Percentiles rank a stretch among this genome's conserved stretches.
Evolutionary conservation across 306 rosid species (phyloP).

Genomic region (Pyrus pyrifolia): DNA sequence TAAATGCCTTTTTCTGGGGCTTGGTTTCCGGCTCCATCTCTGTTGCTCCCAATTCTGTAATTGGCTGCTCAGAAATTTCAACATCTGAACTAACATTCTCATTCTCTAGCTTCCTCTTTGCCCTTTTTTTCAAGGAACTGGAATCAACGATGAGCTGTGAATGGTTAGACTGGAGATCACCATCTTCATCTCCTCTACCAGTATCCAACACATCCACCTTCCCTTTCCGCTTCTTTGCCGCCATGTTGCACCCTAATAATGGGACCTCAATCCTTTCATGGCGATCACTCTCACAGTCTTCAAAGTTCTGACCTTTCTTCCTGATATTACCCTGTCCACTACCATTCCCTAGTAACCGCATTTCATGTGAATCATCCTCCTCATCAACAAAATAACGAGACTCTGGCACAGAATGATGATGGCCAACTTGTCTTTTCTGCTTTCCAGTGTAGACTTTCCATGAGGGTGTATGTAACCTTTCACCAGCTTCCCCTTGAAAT

Average conservation of each 20-base stretch:
- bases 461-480: slow-evolving; percentile 35
- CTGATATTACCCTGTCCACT: slow-evolving; percentile 41
- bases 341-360: slow-evolving; percentile 36
- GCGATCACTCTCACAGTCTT: slow-evolving; percentile 27
- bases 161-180: slow-evolving; percentile 33
- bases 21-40: slow-evolving; percentile 72
- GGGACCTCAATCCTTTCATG: slow-evolving; percentile 60
- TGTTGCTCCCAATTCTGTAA: slow-evolving; percentile 39
- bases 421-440: slow-evolving; percentile 46
- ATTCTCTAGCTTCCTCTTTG: slow-evolving; percentile 61
- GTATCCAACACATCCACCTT: slow-evolving; percentile 37
- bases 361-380: slow-evolving; percentile 47
- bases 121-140: slow-evolving; percentile 45
- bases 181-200: slow-evolving; percentile 44
- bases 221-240: slow-evolving; percentile 60
- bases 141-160: slow-evolving; percentile 35
- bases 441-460: slow-evolving; percentile 39
- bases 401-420: slow-evolving; percentile 33
- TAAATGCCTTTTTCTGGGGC: slow-evolving; percentile 76
- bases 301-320: slow-evolving; percentile 48
- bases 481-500: slow-evolving; percentile 39
- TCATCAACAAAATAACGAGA: slow-evolving; percentile 42
- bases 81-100: slow-evolving; percentile 50
- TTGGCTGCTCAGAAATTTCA: slow-evolving; percentile 51
- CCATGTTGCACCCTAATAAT: slow-evolving; percentile 57